These are phyloP conservation scores for Leptoxyphium fumago DNA, from an alignment of 2,329 filamentous ascomycete genomes.

Conservation along the genomic window DNA sequence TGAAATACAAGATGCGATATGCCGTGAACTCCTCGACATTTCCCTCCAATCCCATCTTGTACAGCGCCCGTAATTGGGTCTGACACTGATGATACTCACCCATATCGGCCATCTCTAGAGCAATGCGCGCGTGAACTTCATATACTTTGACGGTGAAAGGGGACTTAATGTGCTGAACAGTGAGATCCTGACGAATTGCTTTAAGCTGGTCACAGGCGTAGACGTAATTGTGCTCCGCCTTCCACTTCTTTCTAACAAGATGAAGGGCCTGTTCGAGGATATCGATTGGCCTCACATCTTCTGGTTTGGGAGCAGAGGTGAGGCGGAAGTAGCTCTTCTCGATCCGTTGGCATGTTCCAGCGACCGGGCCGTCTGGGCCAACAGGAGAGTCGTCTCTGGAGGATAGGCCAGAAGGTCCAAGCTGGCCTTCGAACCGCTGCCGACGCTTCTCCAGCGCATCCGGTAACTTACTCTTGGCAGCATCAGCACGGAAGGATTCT, in stretches of 20 bases:
- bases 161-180: slow-evolving; percentile 91
- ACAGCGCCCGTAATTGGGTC: slow-evolving; percentile 87
- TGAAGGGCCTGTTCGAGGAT: slow-evolving; percentile 76
- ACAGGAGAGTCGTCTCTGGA: slow-evolving; percentile 33
- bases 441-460: slow-evolving; percentile 76
- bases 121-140: slow-evolving; percentile 93
- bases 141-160: slow-evolving; percentile 94
- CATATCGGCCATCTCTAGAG: slow-evolving; percentile 93
- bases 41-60: slow-evolving; percentile 73
- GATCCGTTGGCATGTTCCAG: slow-evolving; percentile 68
- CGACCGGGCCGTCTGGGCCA: slow-evolving; percentile 48
- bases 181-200: slow-evolving; percentile 92
- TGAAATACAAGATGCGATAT: slow-evolving; percentile 98
- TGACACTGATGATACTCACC: slow-evolving; percentile 99
- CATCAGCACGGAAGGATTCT: slow-evolving; percentile 25
- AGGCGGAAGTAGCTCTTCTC: slow-evolving; percentile 94
- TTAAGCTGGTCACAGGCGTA: slow-evolving; percentile 99
- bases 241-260: slow-evolving; percentile 87
- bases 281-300: slow-evolving; percentile 70
- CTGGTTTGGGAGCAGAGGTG: slow-evolving; percentile 76
- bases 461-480: slow-evolving; percentile 67
- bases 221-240: slow-evolving; percentile 78
- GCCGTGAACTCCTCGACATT: slow-evolving; percentile 94
- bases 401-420: slow-evolving; percentile 27
- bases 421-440: slow-evolving; percentile 60